Conservation (phyloP, 306 rosid species). For the Trichosanthes cucumerina region DNA sequence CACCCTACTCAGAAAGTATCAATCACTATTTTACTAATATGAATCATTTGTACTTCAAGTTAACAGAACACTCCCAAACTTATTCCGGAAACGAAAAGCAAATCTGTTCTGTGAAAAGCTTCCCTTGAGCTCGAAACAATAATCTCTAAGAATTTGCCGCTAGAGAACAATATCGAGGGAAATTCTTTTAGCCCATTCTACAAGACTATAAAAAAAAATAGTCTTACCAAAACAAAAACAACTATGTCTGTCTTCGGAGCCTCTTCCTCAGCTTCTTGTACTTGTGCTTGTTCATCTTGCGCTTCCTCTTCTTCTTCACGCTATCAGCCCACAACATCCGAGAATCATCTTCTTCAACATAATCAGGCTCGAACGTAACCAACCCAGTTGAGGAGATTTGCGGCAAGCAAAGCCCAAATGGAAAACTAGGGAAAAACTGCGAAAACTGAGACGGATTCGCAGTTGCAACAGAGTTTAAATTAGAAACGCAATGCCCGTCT, state of each 20-base stretch:
- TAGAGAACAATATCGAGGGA: background rate
- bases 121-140: background rate
- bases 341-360: slow-evolving; percentile 26
- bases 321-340: slow-evolving; percentile 65
- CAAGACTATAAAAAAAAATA: slow-evolving; percentile 4
- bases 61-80: slow-evolving; percentile 11
- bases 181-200: background rate
- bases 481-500: slow-evolving; percentile 3
- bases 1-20: background rate
- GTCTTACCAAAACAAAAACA: slow-evolving; percentile 17
- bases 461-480: background rate
- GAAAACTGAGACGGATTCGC: slow-evolving; percentile 11
- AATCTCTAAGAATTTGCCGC: background rate
- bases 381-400: slow-evolving; percentile 22
- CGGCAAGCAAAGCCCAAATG: slow-evolving; percentile 38
- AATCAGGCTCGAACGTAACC: slow-evolving; percentile 20
- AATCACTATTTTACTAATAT: background rate
- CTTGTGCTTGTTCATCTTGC: slow-evolving; percentile 78
- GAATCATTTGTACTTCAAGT: background rate
- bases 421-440: slow-evolving; percentile 39
- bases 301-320: slow-evolving; percentile 80
- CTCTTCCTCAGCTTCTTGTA: slow-evolving; percentile 66
- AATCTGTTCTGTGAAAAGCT: background rate
- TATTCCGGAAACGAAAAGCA: background rate
- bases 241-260: slow-evolving; percentile 46